phyloP scores from a whole-genome alignment of 2,329 filamentous ascomycete species.

The Kalmusia sp. region DNA sequence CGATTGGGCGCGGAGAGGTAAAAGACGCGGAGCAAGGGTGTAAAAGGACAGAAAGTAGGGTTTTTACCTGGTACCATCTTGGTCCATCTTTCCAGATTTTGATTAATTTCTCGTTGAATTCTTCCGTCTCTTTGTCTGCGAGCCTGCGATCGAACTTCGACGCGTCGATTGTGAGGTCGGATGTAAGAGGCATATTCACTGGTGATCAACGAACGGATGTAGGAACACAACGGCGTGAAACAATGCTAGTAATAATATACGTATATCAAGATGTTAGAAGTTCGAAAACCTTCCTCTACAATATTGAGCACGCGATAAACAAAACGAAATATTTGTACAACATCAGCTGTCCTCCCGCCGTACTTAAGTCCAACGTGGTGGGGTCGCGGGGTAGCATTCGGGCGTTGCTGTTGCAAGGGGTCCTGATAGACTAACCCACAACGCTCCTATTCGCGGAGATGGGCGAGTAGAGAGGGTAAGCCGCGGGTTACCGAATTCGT shows the following conservation, averaged over 20 bases:
- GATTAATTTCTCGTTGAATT: conserved; percentile 55
- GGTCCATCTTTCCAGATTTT: conserved; percentile 53
- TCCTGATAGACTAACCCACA: conserved; percentile 2
- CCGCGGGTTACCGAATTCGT: conserved; percentile 16
- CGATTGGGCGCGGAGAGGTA: too few species aligned
- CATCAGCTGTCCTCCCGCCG: neutral
- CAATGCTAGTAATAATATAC: too few species aligned
- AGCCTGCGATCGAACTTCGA: conserved; percentile 53
- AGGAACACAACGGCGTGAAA: neutral
- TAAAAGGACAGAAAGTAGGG: neutral
- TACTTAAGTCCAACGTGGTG: conserved; percentile 11
- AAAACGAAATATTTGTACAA: neutral
- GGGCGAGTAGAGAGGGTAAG: neutral
- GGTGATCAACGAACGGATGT: neutral
- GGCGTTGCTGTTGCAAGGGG: conserved; percentile 3
- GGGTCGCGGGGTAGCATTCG: conserved; percentile 28
- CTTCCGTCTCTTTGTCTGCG: conserved; percentile 49
- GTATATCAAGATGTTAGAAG: too few species aligned
- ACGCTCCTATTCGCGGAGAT: conserved; percentile 5
- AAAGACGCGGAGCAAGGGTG: neutral
- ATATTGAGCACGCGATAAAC: neutral
- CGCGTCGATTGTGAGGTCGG: conserved; percentile 51
- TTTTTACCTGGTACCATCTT: conserved; percentile 60
- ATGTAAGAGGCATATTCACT: conserved; percentile 36
- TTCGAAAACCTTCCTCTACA: too few species aligned